A percentile compares a stretch with the other conserved stretches of the same genome.
phyloP scores from a whole-genome alignment of 2,329 filamentous ascomycete species.

The Monascus ruber region DNA sequence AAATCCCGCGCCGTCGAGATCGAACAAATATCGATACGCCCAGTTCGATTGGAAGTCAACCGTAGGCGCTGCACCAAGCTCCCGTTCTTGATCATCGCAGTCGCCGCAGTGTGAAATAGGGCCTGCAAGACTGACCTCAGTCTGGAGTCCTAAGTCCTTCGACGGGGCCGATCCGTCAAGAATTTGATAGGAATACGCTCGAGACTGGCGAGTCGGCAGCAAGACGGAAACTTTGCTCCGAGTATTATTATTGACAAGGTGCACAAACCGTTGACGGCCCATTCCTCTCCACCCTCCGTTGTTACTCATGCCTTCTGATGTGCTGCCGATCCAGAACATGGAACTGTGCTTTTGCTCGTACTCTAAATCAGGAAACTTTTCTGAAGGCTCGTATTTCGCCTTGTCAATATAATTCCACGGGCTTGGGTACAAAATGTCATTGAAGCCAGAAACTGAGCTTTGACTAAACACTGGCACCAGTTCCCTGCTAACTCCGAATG shows the following conservation, averaged over 20 bases:
- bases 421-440: constrained; percentile 64
- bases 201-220: constrained; percentile 34
- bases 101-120: constrained; percentile 47
- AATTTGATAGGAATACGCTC: constrained; percentile 45
- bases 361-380: constrained; percentile 38
- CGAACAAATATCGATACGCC: constrained; percentile 58
- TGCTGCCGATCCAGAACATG: constrained; percentile 65
- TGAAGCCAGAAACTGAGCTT: constrained; percentile 59
- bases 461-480: constrained; percentile 67
- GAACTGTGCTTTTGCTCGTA: constrained; percentile 54
- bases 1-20: constrained; percentile 58
- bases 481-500: constrained; percentile 50
- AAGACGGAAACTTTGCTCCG: constrained; percentile 42
- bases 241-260: constrained; percentile 52
- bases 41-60: constrained; percentile 49
- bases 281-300: constrained; percentile 53
- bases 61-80: constrained; percentile 39
- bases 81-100: constrained; percentile 41
- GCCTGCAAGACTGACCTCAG: constrained; percentile 49
- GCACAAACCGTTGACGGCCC: constrained; percentile 60
- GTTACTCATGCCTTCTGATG: constrained; percentile 44
- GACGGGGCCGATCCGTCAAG: constrained; percentile 29
- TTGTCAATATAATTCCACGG: constrained; percentile 52
- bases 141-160: constrained; percentile 42
- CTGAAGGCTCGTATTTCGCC: constrained; percentile 40